Base-by-base conservation (phyloP, 257 asterid genomes). In the Nicotiana tabacum region DNA sequence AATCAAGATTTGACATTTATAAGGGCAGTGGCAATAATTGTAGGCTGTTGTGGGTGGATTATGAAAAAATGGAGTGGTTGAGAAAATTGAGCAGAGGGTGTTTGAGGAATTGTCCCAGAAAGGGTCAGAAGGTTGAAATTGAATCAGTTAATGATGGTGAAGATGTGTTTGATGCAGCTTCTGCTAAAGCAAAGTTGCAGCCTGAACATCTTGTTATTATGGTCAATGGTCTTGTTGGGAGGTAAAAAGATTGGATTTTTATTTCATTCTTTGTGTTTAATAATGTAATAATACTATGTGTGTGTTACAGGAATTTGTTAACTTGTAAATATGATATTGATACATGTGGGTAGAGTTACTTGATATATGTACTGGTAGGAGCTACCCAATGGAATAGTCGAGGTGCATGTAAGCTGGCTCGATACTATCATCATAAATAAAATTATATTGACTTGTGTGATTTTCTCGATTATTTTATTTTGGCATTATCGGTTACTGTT, bases 201-300 rank as follows among this genome's bases (percentile, higher is more conserved):
- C 97, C 98, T 15, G 93, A 93, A 37, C 98, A 93, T 88, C 91
- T 93, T 65, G 95, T 92, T 55, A 84, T 93, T 82, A 91, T 93
- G 98, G 98, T 93, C 77, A 92, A 93, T 87, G 98, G 98, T 17
- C 91, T 93, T 62, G 89, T 90, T 88, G 98, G 97, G 85, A 93
- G 98, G 98, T 93, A 85, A 55, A 68, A 43, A 72, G 16, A 37
- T 46, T 29, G 24, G 35, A 30, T 17, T 53, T 56, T 51, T 5
- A 2, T n/a, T 0, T 4, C 16, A 16, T 58, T 66, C 12, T 12
- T 66, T 29, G 72, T 66, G 43, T 29, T 66, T 66, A 5, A 29
- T 65, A 30, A 65, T 65, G 70, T 5, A 29, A 43, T 65, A 27
- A 64, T 27, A 64, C 5, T 58, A 58, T 55, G 8, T 57, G 65